Evolutionary conservation across 345 rosid species (phyloP), one percentile per base, ranked within the genome.

Genomic region (Clausena lansium): DNA sequence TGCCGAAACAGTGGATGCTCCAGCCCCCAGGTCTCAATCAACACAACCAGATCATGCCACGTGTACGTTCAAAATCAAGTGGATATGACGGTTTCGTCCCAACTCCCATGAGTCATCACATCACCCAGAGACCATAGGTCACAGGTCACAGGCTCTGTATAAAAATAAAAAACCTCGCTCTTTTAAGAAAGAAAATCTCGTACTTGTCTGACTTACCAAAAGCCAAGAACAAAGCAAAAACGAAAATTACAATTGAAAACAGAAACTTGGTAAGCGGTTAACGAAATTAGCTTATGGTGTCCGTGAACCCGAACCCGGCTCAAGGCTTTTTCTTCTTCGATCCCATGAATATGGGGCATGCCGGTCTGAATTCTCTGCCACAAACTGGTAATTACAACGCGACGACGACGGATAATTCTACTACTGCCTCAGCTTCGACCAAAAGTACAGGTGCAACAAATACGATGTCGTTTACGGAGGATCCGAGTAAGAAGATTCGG

Each of bases 401-500:
- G 20, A 27, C 39, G 33, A 15, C 73, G 47, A 74, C 83, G 20
- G 61, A 71, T 25, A 59, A 76, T 62, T 24, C 55, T 73, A 4
- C 77, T 32, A 5, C 80, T 7, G 15, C 76, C 32, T 63, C 73
- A 24, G 45, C 80, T 52, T 60, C 84, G 8, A 60, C 78, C 3
- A 61, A 79, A 1, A 62, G 55, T 70, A 22, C 72, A 55, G 64
- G 58, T 28, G 60, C 58, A 57, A 78, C 52, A 60, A 79, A 69
- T 69, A n/a, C 87, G 47, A 54, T 76, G 78, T 41, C 87, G 47
- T 84, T 69, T 77, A 25, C 78, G 7, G 97, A 91, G 74, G 98
- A 92, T 79, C 76, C 74, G 62, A 76, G 66, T 79, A 88, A 84
- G 98, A 95, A 93, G 90, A 84, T 91, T 57, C 88, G 99, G 74